phyloP scores from a whole-genome alignment of 139 green algal species.

The Tetraselmis striata region DNA sequence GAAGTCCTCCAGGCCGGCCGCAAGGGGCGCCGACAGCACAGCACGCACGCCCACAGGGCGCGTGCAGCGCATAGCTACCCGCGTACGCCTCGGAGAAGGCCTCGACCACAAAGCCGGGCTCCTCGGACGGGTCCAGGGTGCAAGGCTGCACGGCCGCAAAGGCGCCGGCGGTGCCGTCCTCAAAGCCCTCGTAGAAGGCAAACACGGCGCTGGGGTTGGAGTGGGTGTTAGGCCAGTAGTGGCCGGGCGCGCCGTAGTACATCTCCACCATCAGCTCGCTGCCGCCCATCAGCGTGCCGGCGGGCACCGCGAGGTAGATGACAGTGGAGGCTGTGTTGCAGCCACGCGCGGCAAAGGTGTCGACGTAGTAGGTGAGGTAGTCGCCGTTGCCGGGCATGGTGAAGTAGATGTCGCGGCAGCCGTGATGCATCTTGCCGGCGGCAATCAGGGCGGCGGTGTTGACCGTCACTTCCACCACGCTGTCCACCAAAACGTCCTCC shows the following conservation, averaged over 20 bases:
- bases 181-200: conserved; percentile 19
- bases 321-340: conserved; percentile 14
- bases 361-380: conserved; percentile 6
- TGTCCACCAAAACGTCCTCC: neutral
- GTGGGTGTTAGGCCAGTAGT: neutral
- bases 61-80: neutral
- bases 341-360: neutral
- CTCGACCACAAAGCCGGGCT: neutral
- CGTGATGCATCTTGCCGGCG: conserved; percentile 6
- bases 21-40: neutral
- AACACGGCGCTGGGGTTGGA: conserved; percentile 2
- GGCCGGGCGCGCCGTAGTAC: conserved; percentile 17
- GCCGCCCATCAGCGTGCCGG: neutral
- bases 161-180: conserved; percentile 2
- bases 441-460: conserved; percentile 18
- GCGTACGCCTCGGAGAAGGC: neutral
- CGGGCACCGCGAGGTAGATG: conserved; percentile 14
- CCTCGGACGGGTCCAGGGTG: neutral
- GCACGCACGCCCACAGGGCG: neutral
- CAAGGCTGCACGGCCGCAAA: neutral
- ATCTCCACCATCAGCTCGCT: conserved; percentile 4
- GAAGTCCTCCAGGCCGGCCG: conserved; percentile 1
- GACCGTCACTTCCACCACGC: conserved; percentile 11
- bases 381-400: neutral
- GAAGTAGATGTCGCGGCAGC: conserved; percentile 20